Base-by-base conservation (phyloP, 2,329 filamentous ascomycete genomes). In the Monilinia aucupariae region DNA sequence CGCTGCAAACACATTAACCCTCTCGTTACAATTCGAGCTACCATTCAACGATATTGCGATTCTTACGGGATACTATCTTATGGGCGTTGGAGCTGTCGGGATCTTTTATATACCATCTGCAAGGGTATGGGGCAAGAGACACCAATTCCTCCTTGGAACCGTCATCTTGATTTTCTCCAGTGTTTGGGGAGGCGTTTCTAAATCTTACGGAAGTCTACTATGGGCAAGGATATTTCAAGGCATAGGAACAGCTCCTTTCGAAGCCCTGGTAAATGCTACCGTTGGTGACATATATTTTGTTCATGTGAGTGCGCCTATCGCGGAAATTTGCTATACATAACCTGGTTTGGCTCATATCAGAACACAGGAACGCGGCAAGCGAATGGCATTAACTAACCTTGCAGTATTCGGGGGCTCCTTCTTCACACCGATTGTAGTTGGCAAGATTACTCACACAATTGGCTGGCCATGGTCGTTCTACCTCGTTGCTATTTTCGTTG, bases 231-330 rank as follows among this genome's bases (percentile, higher is more conserved):
- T 96, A 59, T 84, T 96, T 63, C 93, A 97, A 75, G 93, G 93
- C 25, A 82, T 97, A 50, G 92, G 89, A 0, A 81, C 92, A 22
- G 92, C 92, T 10, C 92, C 93, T 0, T 97, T 94, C 68, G 93
- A 97, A 76, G 90, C 90, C 1, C 78, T 97, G 30, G 88, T 97
- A 64, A 96, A 96, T 75, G 91, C 91, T 0, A 88, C 86, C 55
- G 90, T 97, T 8, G 93, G 92, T 48, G 93, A 97, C 74, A 74
- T 97, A 59, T 97, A 93, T 76, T 94, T 87, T 75, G 91, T 97
- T 32, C 93, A 93, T 77, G 85, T 90, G 75, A 75, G 83, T 75
- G 12, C 22, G 25, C 25, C 9, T 43, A 15, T 41, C 45, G 37
- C 27, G n/a, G 37, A 53, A 25, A 39, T 13, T 25, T 17, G 9